phyloP scores from a whole-genome alignment of 2,329 filamentous ascomycete species.

The Teratosphaeria epicoccoides region DNA sequence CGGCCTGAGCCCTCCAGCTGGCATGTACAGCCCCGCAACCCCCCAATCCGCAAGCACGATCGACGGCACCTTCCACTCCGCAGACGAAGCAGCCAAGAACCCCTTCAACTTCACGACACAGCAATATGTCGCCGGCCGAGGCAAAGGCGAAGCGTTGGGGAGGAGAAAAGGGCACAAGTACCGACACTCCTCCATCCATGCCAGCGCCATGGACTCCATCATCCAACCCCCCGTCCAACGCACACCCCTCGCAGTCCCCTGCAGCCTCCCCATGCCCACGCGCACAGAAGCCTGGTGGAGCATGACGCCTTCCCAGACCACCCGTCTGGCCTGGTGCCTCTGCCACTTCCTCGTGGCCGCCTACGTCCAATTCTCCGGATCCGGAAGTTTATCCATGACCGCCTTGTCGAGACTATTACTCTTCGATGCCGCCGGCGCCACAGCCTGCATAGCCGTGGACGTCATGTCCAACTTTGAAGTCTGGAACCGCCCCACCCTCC shows the following conservation, averaged over 20 bases:
- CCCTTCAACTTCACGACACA: constrained; percentile 91
- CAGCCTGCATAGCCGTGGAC: constrained; percentile 84
- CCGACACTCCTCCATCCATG: constrained; percentile 77
- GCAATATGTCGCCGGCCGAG: constrained; percentile 31
- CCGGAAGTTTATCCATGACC: constrained; percentile 80
- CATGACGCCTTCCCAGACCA: constrained; percentile 80
- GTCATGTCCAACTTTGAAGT: constrained; percentile 95
- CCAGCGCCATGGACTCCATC: constrained; percentile 88
- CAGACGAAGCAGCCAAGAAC: constrained; percentile 35
- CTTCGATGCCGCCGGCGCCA: constrained; percentile 87
- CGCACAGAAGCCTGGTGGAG: constrained; percentile 76
- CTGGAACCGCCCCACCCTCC: constrained; percentile 84
- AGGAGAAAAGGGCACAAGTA: constrained; percentile 93
- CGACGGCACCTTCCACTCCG: constrained; percentile 19
- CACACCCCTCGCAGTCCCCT: constrained; percentile 77
- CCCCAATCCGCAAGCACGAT: constrained; percentile 21
- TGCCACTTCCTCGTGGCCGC: constrained; percentile 76
- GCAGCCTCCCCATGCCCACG: constrained; percentile 85
- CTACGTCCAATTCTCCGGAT: constrained; percentile 75
- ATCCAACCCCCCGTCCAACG: constrained; percentile 79
- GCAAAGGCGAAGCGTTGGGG: constrained; percentile 69
- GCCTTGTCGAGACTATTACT: constrained; percentile 87
- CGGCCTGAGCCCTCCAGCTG: constrained; percentile 15
- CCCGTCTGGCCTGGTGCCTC: constrained; percentile 75
- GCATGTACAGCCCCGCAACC: constrained; percentile 22